A percentile compares a stretch with the other conserved stretches of the same genome.
Conservation (phyloP, 2,329 filamentous ascomycete genomes). For the Penicillium sp. region DNA sequence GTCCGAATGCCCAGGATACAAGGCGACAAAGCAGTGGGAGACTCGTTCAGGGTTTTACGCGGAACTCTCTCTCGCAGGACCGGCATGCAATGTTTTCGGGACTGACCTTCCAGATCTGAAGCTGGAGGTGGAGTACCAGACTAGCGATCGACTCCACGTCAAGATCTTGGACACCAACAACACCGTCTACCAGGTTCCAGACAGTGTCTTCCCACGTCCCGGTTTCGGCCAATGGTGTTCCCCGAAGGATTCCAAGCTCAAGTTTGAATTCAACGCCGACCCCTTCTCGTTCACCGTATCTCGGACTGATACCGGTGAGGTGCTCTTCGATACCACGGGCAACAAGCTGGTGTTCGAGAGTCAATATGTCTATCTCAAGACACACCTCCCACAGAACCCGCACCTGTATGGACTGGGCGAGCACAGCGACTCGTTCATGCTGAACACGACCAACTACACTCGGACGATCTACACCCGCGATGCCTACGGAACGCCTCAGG, state of each 20-base stretch:
- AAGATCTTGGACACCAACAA: constrained; percentile 10
- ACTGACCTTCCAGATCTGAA: constrained; percentile 46
- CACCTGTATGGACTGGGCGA: constrained; percentile 66
- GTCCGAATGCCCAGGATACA: constrained; percentile 10
- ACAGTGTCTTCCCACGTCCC: constrained; percentile 18
- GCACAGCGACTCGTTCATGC: constrained; percentile 57
- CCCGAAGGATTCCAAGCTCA: constrained; percentile 5
- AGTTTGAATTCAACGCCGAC: constrained; percentile 8
- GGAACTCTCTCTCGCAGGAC: constrained; percentile 58
- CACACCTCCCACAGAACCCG: constrained; percentile 54
- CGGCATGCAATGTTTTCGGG: constrained; percentile 51
- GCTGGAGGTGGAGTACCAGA: constrained; percentile 50
- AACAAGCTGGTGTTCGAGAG: constrained; percentile 59
- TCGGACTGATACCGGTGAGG: constrained; percentile 11
- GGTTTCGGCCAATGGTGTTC: constrained; percentile 9
- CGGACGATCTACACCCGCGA: constrained; percentile 58
- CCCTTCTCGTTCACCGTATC: constrained; percentile 57
- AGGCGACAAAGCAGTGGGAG: constrained; percentile 7
- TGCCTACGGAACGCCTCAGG: constrained; percentile 49
- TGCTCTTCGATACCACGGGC: constrained; percentile 56
- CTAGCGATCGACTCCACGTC: constrained; percentile 51
- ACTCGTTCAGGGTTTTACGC: constrained; percentile 34
- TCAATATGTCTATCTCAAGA: constrained; percentile 61
- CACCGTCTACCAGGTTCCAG: constrained; percentile 9
- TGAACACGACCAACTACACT: constrained; percentile 56